Base-by-base conservation (phyloP, 495 filamentous ascomycete genomes). In the Copromyces sp. region DNA sequence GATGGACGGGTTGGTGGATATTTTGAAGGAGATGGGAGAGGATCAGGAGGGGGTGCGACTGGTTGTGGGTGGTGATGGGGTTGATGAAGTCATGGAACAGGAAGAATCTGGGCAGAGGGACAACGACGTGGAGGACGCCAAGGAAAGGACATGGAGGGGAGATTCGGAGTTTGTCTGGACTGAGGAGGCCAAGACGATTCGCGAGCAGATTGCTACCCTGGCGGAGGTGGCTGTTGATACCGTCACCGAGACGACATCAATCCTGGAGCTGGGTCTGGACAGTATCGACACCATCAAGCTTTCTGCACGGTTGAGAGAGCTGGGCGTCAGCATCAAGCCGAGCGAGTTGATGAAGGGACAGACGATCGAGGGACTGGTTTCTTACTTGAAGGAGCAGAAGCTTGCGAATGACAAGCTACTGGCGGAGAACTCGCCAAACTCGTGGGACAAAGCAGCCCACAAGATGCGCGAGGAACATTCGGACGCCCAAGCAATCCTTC, bases 221-320 rank as follows among this genome's bases (percentile, higher is more conserved):
- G 86, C 90, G 9, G 86, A 85, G 0, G 77, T 89, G 9, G 77
- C 85, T 3, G 74, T 79, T 20, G 78, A 84, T 3, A 74, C 82
- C 6, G 80, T 97, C 32, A 79, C 78, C 29, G 83, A 85, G 47
- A 77, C 83, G 4, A 88, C 87, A 1, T 90, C 89, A 1, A 80
- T 92, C 6, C 83, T 92, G 44, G 86, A 89, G 68, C 82, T 92
- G 12, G 90, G 90, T 0, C 82, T 92, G 9, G 90, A 92, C 78
- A 91, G 90, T 74, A 90, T 92, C 74, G 90, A 92, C 74, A 80
- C 86, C 20, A 90, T 90, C 75, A 92, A 90, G 77, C 83, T 94
- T 5, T 87, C 92, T 2, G 87, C 91, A 1, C 84, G 84, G 65
- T 81, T 96, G 32, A 91, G 88, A 74, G 85, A 81, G 68, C 69